Percentiles rank a stretch among this genome's conserved stretches.
Evolutionary conservation across 176 grass and related monocot genomes (phyloP).

Genomic region (Chrysopogon serrulatus): DNA sequence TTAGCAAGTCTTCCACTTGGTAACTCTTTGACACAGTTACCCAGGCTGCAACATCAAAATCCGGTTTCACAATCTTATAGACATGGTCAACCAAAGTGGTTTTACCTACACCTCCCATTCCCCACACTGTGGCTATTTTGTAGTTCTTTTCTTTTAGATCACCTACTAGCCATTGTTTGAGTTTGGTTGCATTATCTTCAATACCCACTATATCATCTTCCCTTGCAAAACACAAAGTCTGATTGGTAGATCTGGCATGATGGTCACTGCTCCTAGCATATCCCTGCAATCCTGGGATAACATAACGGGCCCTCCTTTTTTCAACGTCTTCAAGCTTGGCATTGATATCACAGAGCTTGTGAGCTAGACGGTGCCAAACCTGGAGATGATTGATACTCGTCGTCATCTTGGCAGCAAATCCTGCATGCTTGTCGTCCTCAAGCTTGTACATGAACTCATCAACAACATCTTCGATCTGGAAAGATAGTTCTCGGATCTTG

Average conservation of each 20-base stretch:
- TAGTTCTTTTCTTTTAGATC: too few relatives aligned
- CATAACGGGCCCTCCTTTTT: background rate
- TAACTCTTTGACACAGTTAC: background rate
- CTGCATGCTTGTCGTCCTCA: background rate
- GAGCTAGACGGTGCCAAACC: background rate
- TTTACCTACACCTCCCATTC: background rate
- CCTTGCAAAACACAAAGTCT: background rate
- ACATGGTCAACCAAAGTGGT: background rate
- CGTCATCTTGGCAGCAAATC: background rate
- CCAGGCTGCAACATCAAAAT: background rate
- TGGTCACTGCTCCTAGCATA: too few relatives aligned
- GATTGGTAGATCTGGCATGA: background rate
- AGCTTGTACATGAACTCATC: constrained; percentile 1
- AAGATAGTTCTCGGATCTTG: background rate
- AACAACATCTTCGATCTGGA: background rate
- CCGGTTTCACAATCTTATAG: background rate
- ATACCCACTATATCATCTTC: background rate
- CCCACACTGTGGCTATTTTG: too few relatives aligned
- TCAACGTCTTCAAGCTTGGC: background rate
- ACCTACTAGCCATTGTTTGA: too few relatives aligned
- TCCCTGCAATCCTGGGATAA: too few relatives aligned
- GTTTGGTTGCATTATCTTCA: too few relatives aligned
- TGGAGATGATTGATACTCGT: background rate
- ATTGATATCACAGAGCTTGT: background rate
- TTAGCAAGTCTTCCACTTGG: background rate